phyloP scores from a whole-genome alignment of 805 yeast species.

The Sugiyamaella lignohabitans region DNA sequence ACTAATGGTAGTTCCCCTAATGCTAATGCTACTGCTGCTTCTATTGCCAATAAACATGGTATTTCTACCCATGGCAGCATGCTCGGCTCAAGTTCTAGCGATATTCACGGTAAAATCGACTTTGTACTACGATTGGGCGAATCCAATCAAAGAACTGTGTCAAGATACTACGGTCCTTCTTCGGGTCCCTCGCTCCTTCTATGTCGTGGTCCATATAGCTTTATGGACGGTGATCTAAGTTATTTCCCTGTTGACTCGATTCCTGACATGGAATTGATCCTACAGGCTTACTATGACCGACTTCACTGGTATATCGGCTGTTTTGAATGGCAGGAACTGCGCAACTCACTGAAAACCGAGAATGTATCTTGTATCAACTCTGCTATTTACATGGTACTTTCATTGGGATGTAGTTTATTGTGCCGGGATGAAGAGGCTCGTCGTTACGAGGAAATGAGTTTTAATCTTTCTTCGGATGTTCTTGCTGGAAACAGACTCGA shows the following conservation, averaged over 20 bases:
- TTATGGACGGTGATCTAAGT: conserved; percentile 4
- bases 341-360: conserved; percentile 10
- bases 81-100: not conserved
- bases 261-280: conserved; percentile 11
- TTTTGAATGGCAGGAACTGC: conserved; percentile 15
- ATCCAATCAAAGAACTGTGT: conserved; percentile 8
- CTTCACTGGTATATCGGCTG: conserved; percentile 18
- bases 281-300: conserved; percentile 11
- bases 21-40: not conserved
- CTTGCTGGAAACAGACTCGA: not conserved
- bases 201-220: conserved; percentile 9
- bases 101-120: not conserved
- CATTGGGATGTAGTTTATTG: conserved; percentile 7
- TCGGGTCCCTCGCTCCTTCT: conserved; percentile 18
- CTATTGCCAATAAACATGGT: not conserved
- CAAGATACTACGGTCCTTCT: conserved; percentile 18
- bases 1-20: not conserved
- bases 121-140: conserved; percentile 15
- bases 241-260: conserved; percentile 15
- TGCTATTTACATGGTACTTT: conserved; percentile 14
- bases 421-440: conserved; percentile 12
- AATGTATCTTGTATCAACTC: conserved; percentile 14
- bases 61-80: not conserved
- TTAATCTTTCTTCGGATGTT: conserved; percentile 2
- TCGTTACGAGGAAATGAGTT: conserved; percentile 5